These are phyloP conservation scores for Aspergillus affinis DNA, from an alignment of 495 filamentous ascomycete species.

Conservation along the genomic window DNA sequence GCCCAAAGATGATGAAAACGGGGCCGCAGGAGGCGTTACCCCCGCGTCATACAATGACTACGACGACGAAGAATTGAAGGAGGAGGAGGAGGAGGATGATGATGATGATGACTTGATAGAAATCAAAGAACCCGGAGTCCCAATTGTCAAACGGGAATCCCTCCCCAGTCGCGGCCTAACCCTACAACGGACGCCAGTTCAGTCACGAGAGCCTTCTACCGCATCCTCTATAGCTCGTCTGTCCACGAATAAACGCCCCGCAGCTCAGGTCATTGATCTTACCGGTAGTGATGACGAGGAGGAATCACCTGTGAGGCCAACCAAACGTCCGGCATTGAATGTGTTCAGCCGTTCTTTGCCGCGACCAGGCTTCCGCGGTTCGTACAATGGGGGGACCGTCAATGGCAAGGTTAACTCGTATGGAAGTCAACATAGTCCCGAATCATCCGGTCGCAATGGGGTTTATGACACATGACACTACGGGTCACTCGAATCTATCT, in stretches of 20 bases:
- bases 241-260: constrained; percentile 60
- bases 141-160: constrained; percentile 48
- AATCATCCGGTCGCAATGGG: constrained; percentile 11
- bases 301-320: constrained; percentile 51
- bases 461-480: constrained; percentile 5
- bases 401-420: constrained; percentile 24
- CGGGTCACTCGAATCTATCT: neutral
- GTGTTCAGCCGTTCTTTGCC: constrained; percentile 20
- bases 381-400: constrained; percentile 23
- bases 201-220: constrained; percentile 56
- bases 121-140: constrained; percentile 54
- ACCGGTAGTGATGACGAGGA: constrained; percentile 76
- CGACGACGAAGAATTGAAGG: too few relatives aligned
- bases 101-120: constrained; percentile 73
- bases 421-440: constrained; percentile 16
- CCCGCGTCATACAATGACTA: constrained; percentile 51
- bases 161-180: constrained; percentile 28
- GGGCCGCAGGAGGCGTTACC: constrained; percentile 36
- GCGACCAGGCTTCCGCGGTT: constrained; percentile 24
- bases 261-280: constrained; percentile 72
- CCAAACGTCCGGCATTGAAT: constrained; percentile 49
- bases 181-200: constrained; percentile 51
- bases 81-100: constrained; percentile 20
- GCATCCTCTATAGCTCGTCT: constrained; percentile 42
- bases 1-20: constrained; percentile 36